A percentile compares a stretch with the other conserved stretches of the same genome.
These are phyloP conservation scores for Boechera stricta DNA, from an alignment of 345 rosid species.

Conservation along the genomic window DNA sequence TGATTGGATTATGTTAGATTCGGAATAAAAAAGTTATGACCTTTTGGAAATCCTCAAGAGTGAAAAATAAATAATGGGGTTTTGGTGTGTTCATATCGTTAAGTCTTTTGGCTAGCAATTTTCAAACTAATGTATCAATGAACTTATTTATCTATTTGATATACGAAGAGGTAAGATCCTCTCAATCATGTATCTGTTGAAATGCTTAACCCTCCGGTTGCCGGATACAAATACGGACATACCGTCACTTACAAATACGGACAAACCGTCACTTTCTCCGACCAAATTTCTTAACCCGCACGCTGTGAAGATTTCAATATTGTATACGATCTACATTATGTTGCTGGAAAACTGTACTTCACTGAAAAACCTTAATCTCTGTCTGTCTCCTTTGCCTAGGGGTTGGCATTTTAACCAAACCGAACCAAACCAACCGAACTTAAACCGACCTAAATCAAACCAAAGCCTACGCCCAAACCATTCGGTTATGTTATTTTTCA, in stretches of 20 bases:
- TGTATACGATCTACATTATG: background rate
- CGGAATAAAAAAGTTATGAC: background rate
- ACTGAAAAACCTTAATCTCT: background rate
- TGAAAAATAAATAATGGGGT: background rate
- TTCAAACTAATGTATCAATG: background rate
- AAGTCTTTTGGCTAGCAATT: background rate
- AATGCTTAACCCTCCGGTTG: background rate
- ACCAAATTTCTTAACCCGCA: background rate
- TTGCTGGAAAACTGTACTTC: background rate
- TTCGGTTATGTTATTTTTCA: no score
- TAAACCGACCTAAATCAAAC: no score
- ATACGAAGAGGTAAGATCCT: background rate
- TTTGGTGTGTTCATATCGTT: constrained; percentile 22
- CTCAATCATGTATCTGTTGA: background rate
- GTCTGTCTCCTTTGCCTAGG: no score
- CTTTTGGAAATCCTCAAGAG: background rate
- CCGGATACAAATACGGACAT: background rate
- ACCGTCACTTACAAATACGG: background rate
- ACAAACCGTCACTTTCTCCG: background rate
- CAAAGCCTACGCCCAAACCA: no score
- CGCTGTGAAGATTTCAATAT: no score
- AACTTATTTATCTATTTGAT: background rate
- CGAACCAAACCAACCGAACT: no score
- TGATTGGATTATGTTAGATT: background rate
- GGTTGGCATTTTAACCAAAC: no score